phyloP scores from a whole-genome alignment of 2,329 filamentous ascomycete species.

The Fonsecaea pedrosoi region DNA sequence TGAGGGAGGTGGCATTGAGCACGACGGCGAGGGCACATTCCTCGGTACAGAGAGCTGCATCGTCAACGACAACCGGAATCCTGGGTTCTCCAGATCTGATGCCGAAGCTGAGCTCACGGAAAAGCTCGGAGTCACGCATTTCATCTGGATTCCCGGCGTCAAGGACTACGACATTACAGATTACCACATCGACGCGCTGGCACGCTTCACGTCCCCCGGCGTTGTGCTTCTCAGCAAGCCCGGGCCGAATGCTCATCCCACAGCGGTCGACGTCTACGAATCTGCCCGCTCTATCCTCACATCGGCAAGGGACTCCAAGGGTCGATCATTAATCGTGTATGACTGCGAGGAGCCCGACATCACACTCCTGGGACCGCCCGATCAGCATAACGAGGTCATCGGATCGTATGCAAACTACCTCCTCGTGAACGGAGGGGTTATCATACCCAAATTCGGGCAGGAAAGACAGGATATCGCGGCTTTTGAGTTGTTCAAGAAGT shows the following conservation, averaged over 20 bases:
- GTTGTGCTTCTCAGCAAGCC: conserved; percentile 43
- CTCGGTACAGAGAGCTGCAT: conserved; percentile 46
- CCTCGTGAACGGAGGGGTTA: conserved; percentile 43
- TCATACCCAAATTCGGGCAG: conserved; percentile 44
- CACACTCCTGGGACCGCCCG: conserved; percentile 23
- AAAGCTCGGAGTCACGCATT: conserved; percentile 42
- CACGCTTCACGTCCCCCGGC: conserved; percentile 42
- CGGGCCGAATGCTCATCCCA: conserved; percentile 32
- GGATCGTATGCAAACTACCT: conserved; percentile 45
- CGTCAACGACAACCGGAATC: conserved; percentile 43
- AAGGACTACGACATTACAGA: conserved; percentile 46
- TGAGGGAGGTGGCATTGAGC: conserved; percentile 46
- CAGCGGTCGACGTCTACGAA: conserved; percentile 41
- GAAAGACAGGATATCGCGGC: conserved; percentile 38
- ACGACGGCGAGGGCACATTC: conserved; percentile 47
- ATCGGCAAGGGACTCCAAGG: conserved; percentile 39
- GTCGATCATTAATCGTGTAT: conserved; percentile 39
- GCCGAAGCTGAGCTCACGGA: conserved; percentile 42
- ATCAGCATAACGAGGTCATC: conserved; percentile 29
- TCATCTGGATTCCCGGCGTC: conserved; percentile 46
- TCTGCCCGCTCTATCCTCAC: conserved; percentile 40
- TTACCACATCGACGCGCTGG: conserved; percentile 45
- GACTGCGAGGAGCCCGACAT: conserved; percentile 42
- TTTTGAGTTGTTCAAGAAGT: conserved; percentile 38
- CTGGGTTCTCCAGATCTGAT: conserved; percentile 36